Base-by-base conservation (phyloP, 768 basidiomycete genomes). In the Dentipellis sp. region DNA sequence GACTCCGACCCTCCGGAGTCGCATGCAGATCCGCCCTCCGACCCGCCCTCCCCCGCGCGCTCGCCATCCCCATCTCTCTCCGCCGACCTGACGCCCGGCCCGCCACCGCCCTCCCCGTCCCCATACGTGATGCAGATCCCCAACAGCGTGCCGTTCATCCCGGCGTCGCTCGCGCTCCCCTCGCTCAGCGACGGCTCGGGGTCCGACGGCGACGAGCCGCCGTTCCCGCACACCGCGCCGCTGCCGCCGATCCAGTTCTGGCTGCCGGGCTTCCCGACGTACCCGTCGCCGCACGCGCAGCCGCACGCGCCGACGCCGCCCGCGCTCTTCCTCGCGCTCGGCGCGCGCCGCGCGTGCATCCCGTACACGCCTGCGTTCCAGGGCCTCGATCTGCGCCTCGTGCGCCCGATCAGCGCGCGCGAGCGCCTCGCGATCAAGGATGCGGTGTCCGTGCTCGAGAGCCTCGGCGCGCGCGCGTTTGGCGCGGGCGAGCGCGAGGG, bases 361-460 rank as follows among this genome's bases (percentile, higher is more conserved):
- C 59, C 59, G 47, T 62, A 62, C 17, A 62, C 59, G 22, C 54
- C 61, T 9, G 61, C 61, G 14, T 62, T 60, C 22, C 61, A 62
- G 42, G 61, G 59, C 8, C 53, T 60, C 37, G 59, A 62, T 29
- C n/a, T 56, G n/a, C 56, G 61, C 11, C 59, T 60, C 16, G 61
- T 62, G 29, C 46, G 56, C 1, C 56, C 61, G 23, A 51, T 62
- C 36, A 59, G 61, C 5, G 56, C 59, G 48, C 61, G 61, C 7
- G 59, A 62, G 56, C 60, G 56, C 11, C 56, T 62, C 7, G 61
- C 61, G n/a, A 42, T 62, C 50, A 53, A 56, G 1, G 61, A 62
- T 16, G 59, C 61, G 5, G 54, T 58, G 4, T 34, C 53, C 7
- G 56, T 60, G 48, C 56, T 62, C 16, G 56, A 57, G 29, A 37